A percentile compares a stretch with the other conserved stretches of the same genome.
Conservation (phyloP, 1,284 basidiomycete genomes). For the Neonothopanus nambi region DNA sequence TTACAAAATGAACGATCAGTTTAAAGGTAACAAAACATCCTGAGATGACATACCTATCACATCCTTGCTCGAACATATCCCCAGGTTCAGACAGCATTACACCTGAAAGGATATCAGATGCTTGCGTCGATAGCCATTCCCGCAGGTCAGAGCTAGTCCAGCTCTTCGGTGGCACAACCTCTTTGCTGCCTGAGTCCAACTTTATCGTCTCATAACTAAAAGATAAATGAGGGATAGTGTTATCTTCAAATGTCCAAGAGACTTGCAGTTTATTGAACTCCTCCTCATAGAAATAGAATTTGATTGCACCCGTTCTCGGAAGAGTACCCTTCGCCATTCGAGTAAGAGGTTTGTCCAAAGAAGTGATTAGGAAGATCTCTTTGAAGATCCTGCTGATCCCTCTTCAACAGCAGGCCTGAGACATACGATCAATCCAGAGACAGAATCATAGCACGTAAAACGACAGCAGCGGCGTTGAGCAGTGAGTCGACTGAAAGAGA, state of each 20-base stretch:
- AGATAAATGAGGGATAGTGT: no score
- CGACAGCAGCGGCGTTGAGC: no score
- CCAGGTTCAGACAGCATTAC: no score
- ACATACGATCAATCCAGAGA: no score
- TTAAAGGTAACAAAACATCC: no score
- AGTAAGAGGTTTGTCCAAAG: conserved; percentile 27
- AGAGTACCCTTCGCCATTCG: conserved; percentile 21
- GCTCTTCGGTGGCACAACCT: conserved; percentile 17
- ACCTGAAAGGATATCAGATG: no score
- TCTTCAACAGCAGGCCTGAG: no score
- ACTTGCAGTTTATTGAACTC: conserved; percentile 22
- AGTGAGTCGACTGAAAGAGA: no score
- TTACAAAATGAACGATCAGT: no score
- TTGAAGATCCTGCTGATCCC: conserved; percentile 35
- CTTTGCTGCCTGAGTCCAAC: conserved; percentile 10
- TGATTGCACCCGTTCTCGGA: conserved; percentile 12
- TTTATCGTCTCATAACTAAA: conserved; percentile 27
- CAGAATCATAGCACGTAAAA: no score
- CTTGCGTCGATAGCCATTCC: neutral
- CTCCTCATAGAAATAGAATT: conserved; percentile 11
- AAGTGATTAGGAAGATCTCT: conserved; percentile 30
- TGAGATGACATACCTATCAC: no score
- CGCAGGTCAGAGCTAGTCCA: neutral
- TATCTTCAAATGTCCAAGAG: conserved; percentile 24
- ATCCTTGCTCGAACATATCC: no score